Base-by-base conservation (phyloP, 1,139 yeast genomes). In the Suhomyces yuchorum region DNA sequence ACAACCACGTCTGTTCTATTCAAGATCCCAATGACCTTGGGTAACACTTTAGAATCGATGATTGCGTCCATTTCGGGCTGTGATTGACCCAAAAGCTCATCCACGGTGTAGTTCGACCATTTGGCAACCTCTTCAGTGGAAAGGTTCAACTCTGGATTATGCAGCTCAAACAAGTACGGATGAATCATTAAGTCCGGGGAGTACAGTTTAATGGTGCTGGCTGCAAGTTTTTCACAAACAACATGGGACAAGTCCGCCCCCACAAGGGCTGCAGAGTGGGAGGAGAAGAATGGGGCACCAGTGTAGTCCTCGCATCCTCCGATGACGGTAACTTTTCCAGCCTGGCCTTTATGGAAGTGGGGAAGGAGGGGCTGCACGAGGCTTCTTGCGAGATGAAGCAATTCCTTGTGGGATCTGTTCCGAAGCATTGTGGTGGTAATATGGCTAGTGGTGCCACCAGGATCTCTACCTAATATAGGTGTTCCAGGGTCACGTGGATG, bases 241-340 rank as follows among this genome's bases (percentile, higher is more conserved):
- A 93, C 78, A 67, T 93, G 98, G 30, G 93, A 81, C 71, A 93
- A 74, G 61, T 93, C 99, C 38, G 93, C 87, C 0, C 99, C 99
- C 43, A 87, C 78, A 28, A 87, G 68, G 2, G 96, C 88, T 1
- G 96, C 82, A 1, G 97, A 88, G 62, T 87, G 85, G 11, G 95
- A 86, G 23, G 96, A 80, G 64, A 93, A 93, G 68, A 76, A 93
- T 2, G 99, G 99, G 0, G 99, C 99, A 0, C 99, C 99, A 0
- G 98, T 92, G 63, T 88, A 90, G 61, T 92, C 97, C 62, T 88
- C 95, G 63, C 95, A 85, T 1, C 99, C 99, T 12, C 99, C 99
- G 50, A 93, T 80, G 0, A 93, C 90, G 7, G 85, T 91, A 4
- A 93, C 75, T 51, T 90, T 77, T 4, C 98, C 98, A 2, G 92